phyloP scores from a whole-genome alignment of 768 basidiomycete species.

The Pisolithus orientalis region DNA sequence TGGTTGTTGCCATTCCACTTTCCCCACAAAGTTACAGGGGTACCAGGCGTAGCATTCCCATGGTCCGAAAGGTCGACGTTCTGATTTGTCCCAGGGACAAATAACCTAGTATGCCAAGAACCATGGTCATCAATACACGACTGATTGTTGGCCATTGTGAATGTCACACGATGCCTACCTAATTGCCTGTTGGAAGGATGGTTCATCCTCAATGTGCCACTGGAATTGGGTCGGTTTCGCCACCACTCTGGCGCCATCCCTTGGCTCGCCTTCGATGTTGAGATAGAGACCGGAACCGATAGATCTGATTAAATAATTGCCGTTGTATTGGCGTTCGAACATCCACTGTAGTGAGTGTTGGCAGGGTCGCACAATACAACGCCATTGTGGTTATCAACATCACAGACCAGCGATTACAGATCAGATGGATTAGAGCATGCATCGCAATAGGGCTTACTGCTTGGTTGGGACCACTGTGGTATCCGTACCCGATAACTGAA shows the following conservation, averaged over 20 bases:
- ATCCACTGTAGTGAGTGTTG: conserved; percentile 37
- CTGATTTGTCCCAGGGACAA: conserved; percentile 35
- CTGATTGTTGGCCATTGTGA: not conserved
- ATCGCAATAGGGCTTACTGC: conserved; percentile 25
- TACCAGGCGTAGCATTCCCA: conserved; percentile 41
- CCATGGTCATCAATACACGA: no score
- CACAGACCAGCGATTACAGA: no score
- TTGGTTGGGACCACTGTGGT: conserved; percentile 43
- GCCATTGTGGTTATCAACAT: no score
- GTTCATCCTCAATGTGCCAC: conserved; percentile 49
- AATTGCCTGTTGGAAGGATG: conserved; percentile 28
- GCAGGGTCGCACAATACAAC: not conserved
- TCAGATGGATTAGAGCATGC: no score
- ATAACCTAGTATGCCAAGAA: conserved; percentile 31
- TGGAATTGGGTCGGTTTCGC: conserved; percentile 29
- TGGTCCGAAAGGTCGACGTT: conserved; percentile 44
- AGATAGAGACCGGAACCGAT: conserved; percentile 16
- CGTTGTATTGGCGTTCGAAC: conserved; percentile 19
- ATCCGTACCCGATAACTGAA: conserved; percentile 44
- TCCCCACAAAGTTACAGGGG: conserved; percentile 41
- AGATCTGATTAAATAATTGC: conserved; percentile 39
- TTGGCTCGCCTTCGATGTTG: conserved; percentile 5
- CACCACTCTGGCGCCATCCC: conserved; percentile 37
- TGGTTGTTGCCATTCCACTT: conserved; percentile 48
- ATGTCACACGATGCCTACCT: conserved; percentile 30